Base-by-base conservation (phyloP, 805 yeast species). In the Debaryomyces castellii region DNA sequence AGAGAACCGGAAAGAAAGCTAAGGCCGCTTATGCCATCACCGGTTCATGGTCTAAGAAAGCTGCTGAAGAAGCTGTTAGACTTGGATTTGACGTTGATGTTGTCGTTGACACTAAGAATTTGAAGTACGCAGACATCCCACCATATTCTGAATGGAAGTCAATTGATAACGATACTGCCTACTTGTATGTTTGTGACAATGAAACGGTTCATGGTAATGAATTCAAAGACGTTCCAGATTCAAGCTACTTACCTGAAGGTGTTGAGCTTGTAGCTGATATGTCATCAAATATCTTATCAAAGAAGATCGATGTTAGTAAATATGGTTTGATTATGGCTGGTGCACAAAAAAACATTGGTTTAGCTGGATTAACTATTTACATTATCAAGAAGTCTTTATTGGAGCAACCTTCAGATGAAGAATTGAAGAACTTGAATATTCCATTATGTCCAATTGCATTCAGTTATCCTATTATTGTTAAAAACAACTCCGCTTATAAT, bases 121-220 rank as follows among this genome's bases (percentile, higher is more conserved):
- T 69, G 49, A 80, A 83, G 50, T 92, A 70, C 60, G 83, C 84
- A 27, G 71, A 70, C 25, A 83, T 91, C 55, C 96, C 96, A 25
- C 57, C 67, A 4, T 77, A 78, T 53, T 69, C 77, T 3, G 72
- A 80, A 53, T 90, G 96, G 96, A 78, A 78, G 51, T 69, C 77
- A 38, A 59, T 72, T 38, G 67, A 57, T 44, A 74, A 81, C 20
- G 69, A 71, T n/a, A 82, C 90, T 21, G 89, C 97, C 2, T 94
- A 83, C 62, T 80, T 92, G 46, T 94, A 89, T 67, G 80, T 85
- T 59, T 91, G 98, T 71, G 99, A 94, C 68, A 94, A 94, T 67
- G 99, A 94, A 72, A 94, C 99, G 10, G 98, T 94, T 30, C 81
- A 89, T 63, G 99, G 99, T 50, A 88, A 85, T 46, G 99, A 94